Conservation (phyloP, 2,329 filamentous ascomycete species). For the Trichocomaceae sp. region DNA sequence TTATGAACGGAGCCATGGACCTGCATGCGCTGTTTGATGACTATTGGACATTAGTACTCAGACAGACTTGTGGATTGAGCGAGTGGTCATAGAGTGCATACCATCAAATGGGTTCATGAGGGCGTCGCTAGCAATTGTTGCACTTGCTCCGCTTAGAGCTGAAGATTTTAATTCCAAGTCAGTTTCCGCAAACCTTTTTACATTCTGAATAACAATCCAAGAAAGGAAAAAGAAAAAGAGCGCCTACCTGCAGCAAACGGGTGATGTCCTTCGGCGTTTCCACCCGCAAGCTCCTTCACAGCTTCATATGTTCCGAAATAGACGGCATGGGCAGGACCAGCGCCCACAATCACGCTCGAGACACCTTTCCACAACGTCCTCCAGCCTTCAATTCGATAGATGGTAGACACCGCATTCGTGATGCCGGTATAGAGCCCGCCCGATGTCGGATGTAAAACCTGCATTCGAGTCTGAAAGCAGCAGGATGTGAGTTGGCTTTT, state of each 20-base stretch:
- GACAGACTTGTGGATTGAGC: too few relatives aligned
- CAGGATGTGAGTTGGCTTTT: too few relatives aligned
- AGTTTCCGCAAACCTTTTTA: slow-evolving; percentile 28
- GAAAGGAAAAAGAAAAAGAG: too few relatives aligned
- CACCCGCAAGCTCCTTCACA: slow-evolving; percentile 92
- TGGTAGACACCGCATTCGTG: slow-evolving; percentile 85
- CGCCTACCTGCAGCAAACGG: slow-evolving; percentile 76
- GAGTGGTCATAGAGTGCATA: slow-evolving; percentile 42
- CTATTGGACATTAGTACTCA: slow-evolving; percentile 42
- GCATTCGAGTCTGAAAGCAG: slow-evolving; percentile 77
- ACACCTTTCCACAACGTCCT: slow-evolving; percentile 92
- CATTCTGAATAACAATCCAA: too few relatives aligned
- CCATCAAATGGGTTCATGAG: slow-evolving; percentile 99
- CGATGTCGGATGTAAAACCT: slow-evolving; percentile 79
- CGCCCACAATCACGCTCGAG: slow-evolving; percentile 91
- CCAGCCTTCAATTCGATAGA: slow-evolving; percentile 82
- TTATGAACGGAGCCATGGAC: slow-evolving; percentile 92
- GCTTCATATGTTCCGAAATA: slow-evolving; percentile 98
- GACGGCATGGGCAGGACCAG: slow-evolving; percentile 91
- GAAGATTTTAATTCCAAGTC: slow-evolving; percentile 9
- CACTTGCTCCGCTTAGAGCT: slow-evolving; percentile 90
- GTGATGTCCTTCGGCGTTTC: slow-evolving; percentile 84
- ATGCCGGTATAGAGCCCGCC: slow-evolving; percentile 81
- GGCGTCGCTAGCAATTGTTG: slow-evolving; percentile 94
- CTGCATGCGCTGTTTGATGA: slow-evolving; percentile 99